Conservation (phyloP, 371 early-diverging fungal species). For the Rhizomucor pusillus region DNA sequence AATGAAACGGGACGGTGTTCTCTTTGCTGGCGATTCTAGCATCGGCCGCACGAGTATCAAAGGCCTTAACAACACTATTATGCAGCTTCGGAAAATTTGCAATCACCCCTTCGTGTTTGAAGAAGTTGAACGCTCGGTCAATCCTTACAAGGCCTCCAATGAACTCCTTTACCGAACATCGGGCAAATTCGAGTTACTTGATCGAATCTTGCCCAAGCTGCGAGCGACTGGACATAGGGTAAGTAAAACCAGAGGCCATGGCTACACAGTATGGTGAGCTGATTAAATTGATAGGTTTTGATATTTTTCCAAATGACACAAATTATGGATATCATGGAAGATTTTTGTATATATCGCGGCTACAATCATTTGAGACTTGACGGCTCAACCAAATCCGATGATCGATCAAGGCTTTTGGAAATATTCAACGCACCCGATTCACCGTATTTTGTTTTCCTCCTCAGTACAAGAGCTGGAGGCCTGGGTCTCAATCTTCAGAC, state of each 20-base stretch:
- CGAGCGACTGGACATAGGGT: conserved; percentile 85
- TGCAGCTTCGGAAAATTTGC: conserved; percentile 99
- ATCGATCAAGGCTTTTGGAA: conserved; percentile 82
- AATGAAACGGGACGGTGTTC: conserved; percentile 73
- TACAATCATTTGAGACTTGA: conserved; percentile 91
- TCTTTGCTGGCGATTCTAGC: conserved; percentile 40
- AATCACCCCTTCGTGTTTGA: conserved; percentile 99
- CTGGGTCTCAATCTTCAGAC: conserved; percentile 98
- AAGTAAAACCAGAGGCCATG: neutral
- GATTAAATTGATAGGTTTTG: conserved; percentile 52
- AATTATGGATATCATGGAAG: conserved; percentile 97
- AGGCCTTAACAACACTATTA: conserved; percentile 95
- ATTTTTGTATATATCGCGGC: conserved; percentile 81
- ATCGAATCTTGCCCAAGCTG: conserved; percentile 94
- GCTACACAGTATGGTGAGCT: neutral
- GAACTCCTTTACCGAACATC: conserved; percentile 73
- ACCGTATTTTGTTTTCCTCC: conserved; percentile 89
- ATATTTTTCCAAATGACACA: conserved; percentile 99
- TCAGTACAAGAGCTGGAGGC: conserved; percentile 99
- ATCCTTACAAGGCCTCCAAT: conserved; percentile 59
- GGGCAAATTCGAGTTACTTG: conserved; percentile 98
- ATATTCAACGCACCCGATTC: conserved; percentile 84
- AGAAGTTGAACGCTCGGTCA: conserved; percentile 87
- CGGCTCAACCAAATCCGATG: conserved; percentile 93
- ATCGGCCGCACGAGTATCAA: conserved; percentile 61